Conservation (phyloP, 768 basidiomycete species). For the Rubroboletus pulcherrimus region DNA sequence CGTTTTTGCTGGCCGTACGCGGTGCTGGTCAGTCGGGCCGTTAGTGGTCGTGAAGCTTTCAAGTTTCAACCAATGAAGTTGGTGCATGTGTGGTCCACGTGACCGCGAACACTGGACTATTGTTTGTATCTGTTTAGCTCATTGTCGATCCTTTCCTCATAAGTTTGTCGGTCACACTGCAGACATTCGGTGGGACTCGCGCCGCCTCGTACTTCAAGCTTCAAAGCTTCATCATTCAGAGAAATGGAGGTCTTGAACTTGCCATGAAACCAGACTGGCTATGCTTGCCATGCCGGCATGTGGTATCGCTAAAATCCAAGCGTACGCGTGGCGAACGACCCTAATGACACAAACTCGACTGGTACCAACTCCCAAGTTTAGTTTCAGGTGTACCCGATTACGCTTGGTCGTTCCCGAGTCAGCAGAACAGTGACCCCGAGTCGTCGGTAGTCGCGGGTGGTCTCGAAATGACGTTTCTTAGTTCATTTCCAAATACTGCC, state of each 20-base stretch:
- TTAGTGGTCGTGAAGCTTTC: background rate
- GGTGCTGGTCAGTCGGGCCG: background rate
- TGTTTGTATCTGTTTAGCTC: constrained; percentile 20
- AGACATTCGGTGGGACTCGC: background rate
- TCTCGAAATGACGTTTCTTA: background rate
- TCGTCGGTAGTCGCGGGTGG: background rate
- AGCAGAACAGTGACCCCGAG: too few species aligned
- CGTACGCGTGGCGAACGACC: background rate
- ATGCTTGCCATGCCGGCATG: background rate
- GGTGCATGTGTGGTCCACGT: constrained; percentile 20
- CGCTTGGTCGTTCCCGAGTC: background rate
- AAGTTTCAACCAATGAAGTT: background rate
- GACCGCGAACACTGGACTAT: constrained; percentile 21
- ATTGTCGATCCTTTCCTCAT: constrained; percentile 15
- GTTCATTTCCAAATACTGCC: constrained; percentile 12
- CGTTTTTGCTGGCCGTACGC: background rate
- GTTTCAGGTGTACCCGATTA: constrained; percentile 16
- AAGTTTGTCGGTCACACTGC: background rate
- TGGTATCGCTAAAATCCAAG: background rate
- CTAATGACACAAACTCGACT: background rate
- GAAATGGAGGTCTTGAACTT: background rate
- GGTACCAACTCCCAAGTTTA: background rate
- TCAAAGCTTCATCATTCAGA: background rate
- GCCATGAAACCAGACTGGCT: background rate
- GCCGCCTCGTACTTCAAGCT: too few species aligned